Conservation (phyloP, 805 yeast genomes). For the Jamesozyma hellenica region DNA sequence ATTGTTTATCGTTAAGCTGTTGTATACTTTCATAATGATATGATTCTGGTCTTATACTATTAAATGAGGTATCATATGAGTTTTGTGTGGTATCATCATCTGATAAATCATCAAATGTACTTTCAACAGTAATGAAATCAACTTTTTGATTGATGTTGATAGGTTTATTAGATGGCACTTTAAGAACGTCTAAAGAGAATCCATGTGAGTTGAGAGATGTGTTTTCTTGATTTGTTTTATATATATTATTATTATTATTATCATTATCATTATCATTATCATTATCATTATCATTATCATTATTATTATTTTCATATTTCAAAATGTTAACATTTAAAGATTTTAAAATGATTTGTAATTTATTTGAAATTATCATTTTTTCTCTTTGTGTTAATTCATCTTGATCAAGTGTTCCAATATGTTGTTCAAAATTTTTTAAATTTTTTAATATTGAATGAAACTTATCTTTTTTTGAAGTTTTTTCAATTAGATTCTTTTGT, state of each 20-base stretch:
- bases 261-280: too few species aligned
- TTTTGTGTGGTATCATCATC: neutral
- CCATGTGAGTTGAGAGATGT: slow-evolving; percentile 5
- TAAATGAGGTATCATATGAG: neutral
- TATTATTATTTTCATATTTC: too few species aligned
- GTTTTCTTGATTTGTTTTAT: too few species aligned
- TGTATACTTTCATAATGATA: neutral
- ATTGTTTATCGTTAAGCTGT: slow-evolving; percentile 20
- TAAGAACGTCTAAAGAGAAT: slow-evolving; percentile 16
- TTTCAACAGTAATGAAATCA: slow-evolving; percentile 4
- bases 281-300: too few species aligned
- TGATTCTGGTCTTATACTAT: neutral
- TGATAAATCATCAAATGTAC: neutral
- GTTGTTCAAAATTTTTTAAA: neutral
- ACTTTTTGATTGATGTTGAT: slow-evolving; percentile 3
- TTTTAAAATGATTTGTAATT: neutral
- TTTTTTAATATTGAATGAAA: neutral
- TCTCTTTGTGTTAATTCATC: neutral
- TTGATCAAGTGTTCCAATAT: neutral
- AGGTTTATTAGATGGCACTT: neutral
- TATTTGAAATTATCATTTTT: neutral
- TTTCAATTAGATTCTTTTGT: neutral
- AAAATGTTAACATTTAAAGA: neutral
- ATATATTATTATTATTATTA: too few species aligned
- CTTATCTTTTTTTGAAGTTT: neutral